Conservation (phyloP, 2,329 filamentous ascomycete species). For the Sclerotinia nivalis region DNA sequence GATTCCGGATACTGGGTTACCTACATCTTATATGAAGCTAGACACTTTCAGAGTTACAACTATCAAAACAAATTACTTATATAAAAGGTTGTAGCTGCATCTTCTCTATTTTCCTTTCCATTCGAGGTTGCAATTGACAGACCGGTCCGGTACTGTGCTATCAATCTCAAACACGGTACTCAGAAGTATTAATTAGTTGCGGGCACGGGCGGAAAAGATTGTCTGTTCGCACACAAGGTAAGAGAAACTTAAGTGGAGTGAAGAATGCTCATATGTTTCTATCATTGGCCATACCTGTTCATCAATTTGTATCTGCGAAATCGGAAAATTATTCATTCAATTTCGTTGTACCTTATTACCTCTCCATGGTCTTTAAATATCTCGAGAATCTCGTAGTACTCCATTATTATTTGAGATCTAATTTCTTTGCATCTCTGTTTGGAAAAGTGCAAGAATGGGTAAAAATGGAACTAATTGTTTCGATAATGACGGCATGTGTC, state of each 20-base stretch:
- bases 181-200: slow-evolving; percentile 1
- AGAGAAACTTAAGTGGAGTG: not conserved
- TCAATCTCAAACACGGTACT: slow-evolving; percentile 20
- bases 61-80: not conserved
- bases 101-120: not conserved
- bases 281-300: not conserved
- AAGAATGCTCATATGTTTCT: not conserved
- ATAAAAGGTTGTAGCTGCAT: not conserved
- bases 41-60: not conserved
- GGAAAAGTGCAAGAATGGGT: not conserved
- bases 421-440: slow-evolving; percentile 10
- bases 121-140: slow-evolving; percentile 7
- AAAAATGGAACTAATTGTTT: not conserved
- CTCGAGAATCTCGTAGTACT: slow-evolving; percentile 10
- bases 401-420: slow-evolving; percentile 17
- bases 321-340: slow-evolving; percentile 5
- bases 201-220: not conserved
- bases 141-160: slow-evolving; percentile 12
- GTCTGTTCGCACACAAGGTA: not conserved
- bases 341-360: slow-evolving; percentile 4
- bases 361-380: slow-evolving; percentile 5
- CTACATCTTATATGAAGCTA: not conserved
- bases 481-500: slow-evolving; percentile 12
- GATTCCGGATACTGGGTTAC: not conserved
- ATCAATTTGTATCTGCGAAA: slow-evolving; percentile 2